These are phyloP conservation scores for Aspergillus nanangensis DNA, from an alignment of 495 filamentous ascomycete species.

Conservation along the genomic window DNA sequence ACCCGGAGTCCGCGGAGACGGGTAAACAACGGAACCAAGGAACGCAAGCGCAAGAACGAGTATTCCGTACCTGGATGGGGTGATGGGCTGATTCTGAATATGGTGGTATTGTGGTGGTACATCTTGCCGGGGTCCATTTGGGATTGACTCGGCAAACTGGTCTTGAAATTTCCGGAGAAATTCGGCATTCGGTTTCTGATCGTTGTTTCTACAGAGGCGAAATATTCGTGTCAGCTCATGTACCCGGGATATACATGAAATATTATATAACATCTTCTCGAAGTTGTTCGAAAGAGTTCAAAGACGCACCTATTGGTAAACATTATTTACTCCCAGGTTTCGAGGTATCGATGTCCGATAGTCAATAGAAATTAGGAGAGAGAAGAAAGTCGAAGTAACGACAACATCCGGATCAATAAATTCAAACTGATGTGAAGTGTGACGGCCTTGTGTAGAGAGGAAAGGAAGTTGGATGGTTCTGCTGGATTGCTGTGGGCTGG, in stretches of 20 bases:
- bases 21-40: too few species aligned
- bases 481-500: background rate
- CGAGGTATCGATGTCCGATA: slow-evolving; percentile 1
- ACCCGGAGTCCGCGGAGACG: too few species aligned
- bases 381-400: background rate
- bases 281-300: background rate
- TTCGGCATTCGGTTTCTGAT: slow-evolving; percentile 83
- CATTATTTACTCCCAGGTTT: slow-evolving; percentile 19
- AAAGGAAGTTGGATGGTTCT: background rate
- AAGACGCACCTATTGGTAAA: slow-evolving; percentile 39
- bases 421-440: background rate
- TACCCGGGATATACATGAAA: background rate
- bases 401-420: slow-evolving; percentile 8
- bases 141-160: slow-evolving; percentile 64
- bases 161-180: slow-evolving; percentile 80
- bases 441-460: background rate
- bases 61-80: too few species aligned
- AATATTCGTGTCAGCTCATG: background rate
- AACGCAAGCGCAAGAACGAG: too few species aligned
- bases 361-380: background rate
- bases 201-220: slow-evolving; percentile 56
- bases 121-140: slow-evolving; percentile 15
- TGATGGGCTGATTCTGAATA: background rate
- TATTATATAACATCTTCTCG: background rate
- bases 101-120: slow-evolving; percentile 2